These are phyloP conservation scores for Termitomyces sp. DNA, from an alignment of 768 basidiomycete species.

Conservation along the genomic window DNA sequence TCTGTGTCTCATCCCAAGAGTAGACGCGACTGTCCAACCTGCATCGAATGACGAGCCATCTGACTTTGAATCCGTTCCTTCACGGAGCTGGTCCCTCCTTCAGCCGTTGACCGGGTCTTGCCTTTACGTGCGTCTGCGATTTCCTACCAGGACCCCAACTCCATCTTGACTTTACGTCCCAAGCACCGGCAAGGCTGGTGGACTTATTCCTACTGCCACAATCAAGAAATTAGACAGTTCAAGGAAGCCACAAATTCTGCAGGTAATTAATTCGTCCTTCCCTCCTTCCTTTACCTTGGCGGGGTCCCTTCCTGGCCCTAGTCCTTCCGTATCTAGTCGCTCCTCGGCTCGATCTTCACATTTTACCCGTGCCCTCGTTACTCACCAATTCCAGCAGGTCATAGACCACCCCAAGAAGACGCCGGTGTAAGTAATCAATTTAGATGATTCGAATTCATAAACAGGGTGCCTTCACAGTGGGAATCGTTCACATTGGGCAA, in stretches of 20 bases:
- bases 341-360: conserved; percentile 4
- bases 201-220: conserved; percentile 96
- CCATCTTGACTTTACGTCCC: conserved; percentile 26
- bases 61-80: conserved; percentile 58
- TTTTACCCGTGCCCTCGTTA: conserved; percentile 5
- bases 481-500: conserved; percentile 75
- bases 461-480: conserved; percentile 39
- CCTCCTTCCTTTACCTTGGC: conserved; percentile 12
- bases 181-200: conserved; percentile 92
- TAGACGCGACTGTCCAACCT: conserved; percentile 41
- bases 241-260: conserved; percentile 70
- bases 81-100: conserved; percentile 78
- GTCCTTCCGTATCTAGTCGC: conserved; percentile 4
- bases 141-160: conserved; percentile 20
- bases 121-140: conserved; percentile 64
- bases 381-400: conserved; percentile 43
- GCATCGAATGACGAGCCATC: conserved; percentile 42
- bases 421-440: conserved; percentile 52
- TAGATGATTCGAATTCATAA: conserved; percentile 16
- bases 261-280: conserved; percentile 47
- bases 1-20: conserved; percentile 73
- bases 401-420: conserved; percentile 83
- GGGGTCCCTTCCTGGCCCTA: conserved; percentile 1
- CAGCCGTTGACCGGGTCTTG: conserved; percentile 76
- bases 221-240: conserved; percentile 93